Percentiles rank a stretch among this genome's conserved stretches.
These are phyloP conservation scores for Aspergillaceae sp. DNA, from an alignment of 2,329 filamentous ascomycete genomes.

Conservation along the genomic window DNA sequence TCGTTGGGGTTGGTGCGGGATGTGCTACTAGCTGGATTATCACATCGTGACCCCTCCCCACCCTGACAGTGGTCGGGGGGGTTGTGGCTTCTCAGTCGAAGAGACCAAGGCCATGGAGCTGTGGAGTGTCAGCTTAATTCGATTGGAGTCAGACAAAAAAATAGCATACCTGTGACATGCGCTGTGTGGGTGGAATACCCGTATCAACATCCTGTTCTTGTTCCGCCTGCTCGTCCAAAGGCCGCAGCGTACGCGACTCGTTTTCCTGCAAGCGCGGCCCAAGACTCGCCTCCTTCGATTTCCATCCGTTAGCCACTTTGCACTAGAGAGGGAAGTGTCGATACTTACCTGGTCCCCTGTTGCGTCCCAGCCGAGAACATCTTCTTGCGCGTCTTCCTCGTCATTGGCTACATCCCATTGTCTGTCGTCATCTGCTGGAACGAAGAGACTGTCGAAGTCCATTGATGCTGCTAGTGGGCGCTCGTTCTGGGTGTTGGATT, in stretches of 20 bases:
- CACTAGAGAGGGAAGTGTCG: background rate
- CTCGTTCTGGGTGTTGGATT: conserved; percentile 17
- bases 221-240: conserved; percentile 4
- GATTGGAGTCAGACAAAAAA: background rate
- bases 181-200: conserved; percentile 40
- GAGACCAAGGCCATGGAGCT: conserved; percentile 33
- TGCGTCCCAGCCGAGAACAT: conserved; percentile 55
- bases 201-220: conserved; percentile 23
- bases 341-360: conserved; percentile 41
- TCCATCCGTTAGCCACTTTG: conserved; percentile 1
- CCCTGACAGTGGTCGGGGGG: background rate
- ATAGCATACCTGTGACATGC: conserved; percentile 39
- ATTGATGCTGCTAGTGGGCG: conserved; percentile 29
- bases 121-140: conserved; percentile 13
- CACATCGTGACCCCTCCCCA: conserved; percentile 13
- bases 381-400: conserved; percentile 47
- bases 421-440: conserved; percentile 52
- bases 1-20: conserved; percentile 65
- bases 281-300: conserved; percentile 17
- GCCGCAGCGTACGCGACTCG: conserved; percentile 16
- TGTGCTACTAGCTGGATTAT: conserved; percentile 81
- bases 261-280: conserved; percentile 27
- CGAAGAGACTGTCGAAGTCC: conserved; percentile 51
- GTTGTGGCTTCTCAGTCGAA: conserved; percentile 29
- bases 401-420: conserved; percentile 53